phyloP scores from a whole-genome alignment of 768 basidiomycete genomes.

The Aureoboletus auriporus region DNA sequence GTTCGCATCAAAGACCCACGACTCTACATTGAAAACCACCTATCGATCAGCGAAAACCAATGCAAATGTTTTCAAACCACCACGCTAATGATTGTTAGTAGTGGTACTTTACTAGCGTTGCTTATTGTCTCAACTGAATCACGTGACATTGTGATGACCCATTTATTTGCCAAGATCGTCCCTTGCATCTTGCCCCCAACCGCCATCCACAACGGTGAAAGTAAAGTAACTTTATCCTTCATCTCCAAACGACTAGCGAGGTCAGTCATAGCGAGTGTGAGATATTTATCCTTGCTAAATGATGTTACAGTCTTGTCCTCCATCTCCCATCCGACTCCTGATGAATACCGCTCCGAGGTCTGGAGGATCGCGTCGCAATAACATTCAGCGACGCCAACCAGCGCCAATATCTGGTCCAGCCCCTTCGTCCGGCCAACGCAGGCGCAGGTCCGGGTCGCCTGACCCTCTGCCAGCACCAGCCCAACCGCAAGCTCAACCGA shows the following conservation, averaged over 20 bases:
- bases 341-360: conserved; percentile 22
- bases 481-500: conserved; percentile 14
- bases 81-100: too few species aligned
- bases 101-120: too few species aligned
- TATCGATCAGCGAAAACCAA: too few species aligned
- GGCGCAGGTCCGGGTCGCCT: conserved; percentile 35
- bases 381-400: conserved; percentile 22
- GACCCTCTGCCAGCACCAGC: conserved; percentile 16
- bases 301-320: background rate
- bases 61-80: too few species aligned
- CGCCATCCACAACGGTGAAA: conserved; percentile 10
- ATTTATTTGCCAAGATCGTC: conserved; percentile 10
- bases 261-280: conserved; percentile 1
- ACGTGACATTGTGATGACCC: conserved; percentile 13
- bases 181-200: background rate
- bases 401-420: conserved; percentile 13
- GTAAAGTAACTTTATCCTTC: background rate
- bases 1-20: too few species aligned
- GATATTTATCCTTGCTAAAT: background rate
- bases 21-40: too few species aligned
- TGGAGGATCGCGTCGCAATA: conserved; percentile 22
- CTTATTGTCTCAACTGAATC: background rate
- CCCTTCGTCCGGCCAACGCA: conserved; percentile 18
- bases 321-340: background rate
- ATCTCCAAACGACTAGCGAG: background rate